A percentile compares a stretch with the other conserved stretches of the same genome.
Evolutionary conservation across 495 filamentous ascomycete genomes (phyloP).

Genomic region (Recurvomyces mirabilis): DNA sequence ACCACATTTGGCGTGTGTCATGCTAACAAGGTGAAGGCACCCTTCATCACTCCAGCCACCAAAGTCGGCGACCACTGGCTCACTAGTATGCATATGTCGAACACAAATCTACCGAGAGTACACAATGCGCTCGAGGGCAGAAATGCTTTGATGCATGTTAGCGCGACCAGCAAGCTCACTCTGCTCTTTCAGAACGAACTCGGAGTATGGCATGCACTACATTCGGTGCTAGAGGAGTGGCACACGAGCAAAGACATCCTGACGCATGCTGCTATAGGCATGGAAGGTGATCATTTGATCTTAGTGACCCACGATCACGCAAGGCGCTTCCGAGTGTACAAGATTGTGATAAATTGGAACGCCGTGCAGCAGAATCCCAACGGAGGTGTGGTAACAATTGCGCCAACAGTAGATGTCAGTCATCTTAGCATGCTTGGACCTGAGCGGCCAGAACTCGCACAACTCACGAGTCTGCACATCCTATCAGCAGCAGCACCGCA

Average conservation of each 20-base stretch:
- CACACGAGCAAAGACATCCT: conserved; percentile 56
- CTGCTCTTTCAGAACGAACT: conserved; percentile 16
- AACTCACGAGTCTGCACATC: conserved; percentile 55
- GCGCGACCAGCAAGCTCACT: conserved; percentile 1
- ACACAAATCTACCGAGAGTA: conserved; percentile 1
- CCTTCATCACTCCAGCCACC: conserved; percentile 27
- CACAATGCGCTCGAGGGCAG: conserved; percentile 11
- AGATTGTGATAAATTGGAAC: conserved; percentile 32
- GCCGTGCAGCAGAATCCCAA: conserved; percentile 11
- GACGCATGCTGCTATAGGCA: conserved; percentile 70
- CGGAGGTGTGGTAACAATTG: not conserved
- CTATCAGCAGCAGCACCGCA: conserved; percentile 44
- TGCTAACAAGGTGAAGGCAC: conserved; percentile 9
- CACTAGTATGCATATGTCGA: not conserved
- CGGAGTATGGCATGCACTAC: conserved; percentile 46
- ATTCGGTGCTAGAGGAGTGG: conserved; percentile 57
- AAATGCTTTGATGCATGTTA: conserved; percentile 7
- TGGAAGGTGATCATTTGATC: conserved; percentile 41
- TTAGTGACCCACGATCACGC: conserved; percentile 25
- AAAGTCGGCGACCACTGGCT: conserved; percentile 20
- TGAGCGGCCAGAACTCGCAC: conserved; percentile 27
- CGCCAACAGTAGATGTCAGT: conserved; percentile 13
- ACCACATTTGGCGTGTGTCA: conserved; percentile 22
- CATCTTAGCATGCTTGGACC: conserved; percentile 27
- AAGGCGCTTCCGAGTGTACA: conserved; percentile 28